These are phyloP conservation scores for Paramarasmius palmivorus DNA, from an alignment of 1,284 basidiomycete genomes.

Conservation along the genomic window DNA sequence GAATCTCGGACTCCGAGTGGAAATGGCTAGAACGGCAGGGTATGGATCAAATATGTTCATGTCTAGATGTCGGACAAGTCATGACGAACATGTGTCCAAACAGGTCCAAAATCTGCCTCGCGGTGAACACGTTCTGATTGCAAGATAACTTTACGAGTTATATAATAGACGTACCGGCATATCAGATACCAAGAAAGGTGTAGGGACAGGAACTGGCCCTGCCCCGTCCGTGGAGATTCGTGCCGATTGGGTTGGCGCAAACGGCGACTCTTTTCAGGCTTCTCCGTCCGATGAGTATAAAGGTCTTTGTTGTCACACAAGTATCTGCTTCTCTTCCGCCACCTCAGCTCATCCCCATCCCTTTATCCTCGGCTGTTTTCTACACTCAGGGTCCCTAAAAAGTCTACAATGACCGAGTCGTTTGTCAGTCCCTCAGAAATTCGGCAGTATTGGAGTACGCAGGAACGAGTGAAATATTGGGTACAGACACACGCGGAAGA, in stretches of 20 bases:
- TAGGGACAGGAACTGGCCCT: neutral
- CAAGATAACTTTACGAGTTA: slow-evolving; percentile 21
- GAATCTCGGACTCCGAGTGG: too few species aligned
- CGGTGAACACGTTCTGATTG: slow-evolving; percentile 48
- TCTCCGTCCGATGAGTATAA: slow-evolving; percentile 11
- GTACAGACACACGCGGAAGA: slow-evolving; percentile 43
- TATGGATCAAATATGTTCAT: neutral
- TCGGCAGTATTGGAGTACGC: slow-evolving; percentile 54
- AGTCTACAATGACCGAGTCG: slow-evolving; percentile 61
- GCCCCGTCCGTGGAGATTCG: slow-evolving; percentile 8
- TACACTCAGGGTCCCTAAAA: slow-evolving; percentile 2
- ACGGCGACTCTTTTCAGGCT: slow-evolving; percentile 6
- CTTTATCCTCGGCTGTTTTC: slow-evolving; percentile 11
- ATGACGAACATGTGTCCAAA: slow-evolving; percentile 8
- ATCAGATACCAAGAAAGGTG: slow-evolving; percentile 3
- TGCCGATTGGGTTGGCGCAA: slow-evolving; percentile 5
- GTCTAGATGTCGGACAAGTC: neutral
- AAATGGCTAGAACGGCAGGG: too few species aligned
- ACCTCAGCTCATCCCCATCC: neutral
- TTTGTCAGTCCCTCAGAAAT: slow-evolving; percentile 57
- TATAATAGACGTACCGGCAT: slow-evolving; percentile 2
- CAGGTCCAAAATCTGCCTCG: slow-evolving; percentile 32
- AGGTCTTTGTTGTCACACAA: slow-evolving; percentile 4
- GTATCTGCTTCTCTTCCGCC: slow-evolving; percentile 4
- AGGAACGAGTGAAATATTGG: slow-evolving; percentile 63